Conservation (phyloP, 2,329 filamentous ascomycete species). For the Pestalotiopsis sp. region DNA sequence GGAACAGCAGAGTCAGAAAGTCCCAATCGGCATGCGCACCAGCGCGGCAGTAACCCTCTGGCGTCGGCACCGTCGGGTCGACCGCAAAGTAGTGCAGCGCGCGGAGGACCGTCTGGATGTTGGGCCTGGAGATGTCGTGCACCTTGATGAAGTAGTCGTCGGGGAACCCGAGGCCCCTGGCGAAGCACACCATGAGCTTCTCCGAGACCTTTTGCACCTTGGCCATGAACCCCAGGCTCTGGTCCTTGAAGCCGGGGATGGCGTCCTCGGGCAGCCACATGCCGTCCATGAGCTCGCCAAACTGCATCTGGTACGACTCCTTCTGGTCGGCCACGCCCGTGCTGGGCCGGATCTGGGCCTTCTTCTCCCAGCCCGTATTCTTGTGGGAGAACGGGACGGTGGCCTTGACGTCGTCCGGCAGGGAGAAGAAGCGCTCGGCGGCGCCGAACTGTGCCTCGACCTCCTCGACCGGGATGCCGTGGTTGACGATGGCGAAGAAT, state of each 20-base stretch:
- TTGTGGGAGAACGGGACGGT: slow-evolving; percentile 54
- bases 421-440: slow-evolving; percentile 55
- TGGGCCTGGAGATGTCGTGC: slow-evolving; percentile 50
- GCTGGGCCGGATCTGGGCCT: slow-evolving; percentile 58
- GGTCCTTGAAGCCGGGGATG: slow-evolving; percentile 49
- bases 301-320: slow-evolving; percentile 65
- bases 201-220: slow-evolving; percentile 54
- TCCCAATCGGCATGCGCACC: slow-evolving; percentile 68
- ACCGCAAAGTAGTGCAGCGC: slow-evolving; percentile 59
- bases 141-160: slow-evolving; percentile 58
- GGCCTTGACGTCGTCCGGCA: slow-evolving; percentile 52
- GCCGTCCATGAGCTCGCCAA: slow-evolving; percentile 53
- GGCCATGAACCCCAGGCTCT: slow-evolving; percentile 54
- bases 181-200: slow-evolving; percentile 60
- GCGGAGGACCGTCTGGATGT: slow-evolving; percentile 56
- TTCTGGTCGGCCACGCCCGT: slow-evolving; percentile 61
- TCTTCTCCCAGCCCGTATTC: slow-evolving; percentile 65
- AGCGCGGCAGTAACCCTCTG: slow-evolving; percentile 56
- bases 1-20: slow-evolving; percentile 64
- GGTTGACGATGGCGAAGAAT: slow-evolving; percentile 61
- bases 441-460: slow-evolving; percentile 54
- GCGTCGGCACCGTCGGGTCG: slow-evolving; percentile 35
- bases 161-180: slow-evolving; percentile 55
- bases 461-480: slow-evolving; percentile 50
- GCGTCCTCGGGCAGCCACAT: slow-evolving; percentile 51